Evolutionary conservation across 78 protist species (phyloP).

Genomic region (Creolimax fragrantissima): DNA sequence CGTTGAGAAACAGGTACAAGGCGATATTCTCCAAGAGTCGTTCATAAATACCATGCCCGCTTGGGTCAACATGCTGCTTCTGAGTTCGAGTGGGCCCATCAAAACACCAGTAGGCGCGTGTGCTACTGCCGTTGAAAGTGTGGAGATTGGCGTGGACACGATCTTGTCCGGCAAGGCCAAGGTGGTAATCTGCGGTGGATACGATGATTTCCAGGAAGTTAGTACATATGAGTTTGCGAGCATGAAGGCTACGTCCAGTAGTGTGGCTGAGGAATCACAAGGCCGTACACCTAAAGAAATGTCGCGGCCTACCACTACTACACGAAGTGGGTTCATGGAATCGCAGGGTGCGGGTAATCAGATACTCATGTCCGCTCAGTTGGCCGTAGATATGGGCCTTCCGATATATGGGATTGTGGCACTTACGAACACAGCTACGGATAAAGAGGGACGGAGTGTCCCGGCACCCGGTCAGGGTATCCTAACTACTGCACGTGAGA

Average conservation of each 20-base stretch:
- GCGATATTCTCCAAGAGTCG: conserved; percentile 47
- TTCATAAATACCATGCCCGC: conserved; percentile 65
- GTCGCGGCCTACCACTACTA: conserved; percentile 47
- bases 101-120: conserved; percentile 71
- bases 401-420: conserved; percentile 59
- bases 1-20: conserved; percentile 23
- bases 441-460: conserved; percentile 56
- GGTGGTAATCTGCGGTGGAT: conserved; percentile 45
- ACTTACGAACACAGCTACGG: conserved; percentile 54
- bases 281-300: conserved; percentile 43
- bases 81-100: conserved; percentile 50
- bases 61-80: conserved; percentile 60
- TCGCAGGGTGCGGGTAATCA: conserved; percentile 48
- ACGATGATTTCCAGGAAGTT: conserved; percentile 36
- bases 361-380: conserved; percentile 40
- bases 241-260: conserved; percentile 51
- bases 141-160: conserved; percentile 47
- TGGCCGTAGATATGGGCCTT: conserved; percentile 51
- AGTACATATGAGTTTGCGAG: conserved; percentile 44
- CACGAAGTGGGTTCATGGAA: conserved; percentile 58
- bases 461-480: conserved; percentile 66
- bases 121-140: conserved; percentile 62
- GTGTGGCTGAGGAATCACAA: not conserved
- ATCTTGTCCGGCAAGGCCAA: conserved; percentile 50
- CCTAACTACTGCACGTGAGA: conserved; percentile 49